A percentile compares a stretch with the other conserved stretches of the same genome.
Evolutionary conservation across 2,329 filamentous ascomycete species (phyloP).

Genomic region (Botryotinia globosa): DNA sequence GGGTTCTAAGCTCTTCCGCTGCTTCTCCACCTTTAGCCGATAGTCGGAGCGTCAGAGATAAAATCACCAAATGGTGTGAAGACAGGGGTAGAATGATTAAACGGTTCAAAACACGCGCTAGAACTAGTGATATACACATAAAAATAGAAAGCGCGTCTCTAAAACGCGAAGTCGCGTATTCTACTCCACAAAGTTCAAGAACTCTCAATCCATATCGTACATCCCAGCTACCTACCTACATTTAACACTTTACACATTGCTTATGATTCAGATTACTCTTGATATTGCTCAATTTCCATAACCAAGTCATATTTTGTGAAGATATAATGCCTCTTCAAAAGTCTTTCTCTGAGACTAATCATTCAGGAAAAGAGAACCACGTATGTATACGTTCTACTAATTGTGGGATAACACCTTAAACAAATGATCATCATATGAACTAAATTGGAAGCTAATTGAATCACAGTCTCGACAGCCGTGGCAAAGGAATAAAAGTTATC

Average conservation of each 20-base stretch:
- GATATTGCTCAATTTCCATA: neutral
- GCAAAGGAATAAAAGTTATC: conserved; percentile 36
- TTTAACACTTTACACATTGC: neutral
- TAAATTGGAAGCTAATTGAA: conserved; percentile 14
- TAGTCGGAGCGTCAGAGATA: neutral
- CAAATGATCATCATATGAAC: neutral
- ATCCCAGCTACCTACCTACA: neutral
- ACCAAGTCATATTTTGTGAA: conserved; percentile 6
- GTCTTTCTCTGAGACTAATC: conserved; percentile 40
- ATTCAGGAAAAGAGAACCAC: conserved; percentile 34
- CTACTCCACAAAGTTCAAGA: conserved; percentile 11
- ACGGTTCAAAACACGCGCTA: neutral
- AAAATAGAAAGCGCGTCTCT: conserved; percentile 4
- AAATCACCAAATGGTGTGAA: neutral
- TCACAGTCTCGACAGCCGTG: conserved; percentile 32
- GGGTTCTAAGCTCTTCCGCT: conserved; percentile 9
- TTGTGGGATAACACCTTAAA: neutral
- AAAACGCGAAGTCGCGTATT: neutral
- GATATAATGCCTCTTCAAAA: conserved; percentile 39
- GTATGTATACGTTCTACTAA: conserved; percentile 24
- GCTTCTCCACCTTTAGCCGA: conserved; percentile 15
- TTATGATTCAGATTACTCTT: neutral
- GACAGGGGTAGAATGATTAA: neutral
- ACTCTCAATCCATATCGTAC: neutral
- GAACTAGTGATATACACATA: neutral